Evolutionary conservation across 768 basidiomycete genomes (phyloP), one percentile per base, ranked within the genome.

Genomic region (Collybia nuda): DNA sequence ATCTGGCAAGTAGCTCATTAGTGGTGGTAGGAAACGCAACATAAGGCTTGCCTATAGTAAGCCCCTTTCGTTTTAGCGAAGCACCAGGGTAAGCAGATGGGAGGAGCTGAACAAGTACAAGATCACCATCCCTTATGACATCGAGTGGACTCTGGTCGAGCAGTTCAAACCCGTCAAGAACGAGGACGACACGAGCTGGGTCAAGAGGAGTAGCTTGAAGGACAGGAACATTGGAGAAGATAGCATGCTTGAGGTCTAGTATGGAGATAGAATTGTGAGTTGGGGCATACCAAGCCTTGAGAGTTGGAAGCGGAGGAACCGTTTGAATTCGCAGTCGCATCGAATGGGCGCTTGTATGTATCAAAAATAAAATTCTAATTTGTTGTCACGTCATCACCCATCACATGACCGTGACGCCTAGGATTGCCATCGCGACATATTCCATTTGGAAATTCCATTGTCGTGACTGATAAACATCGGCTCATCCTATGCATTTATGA

Each of bases 241-340:
- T 55, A 17, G 62, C 59, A 24, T 54, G 49, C 53, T 78, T 81
- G 28, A 81, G 64, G 29, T 73, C 66, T 2, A 53, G 38, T 4
- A 78, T 64, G 7, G 37, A 38, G 18, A 8, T 1, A 38, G 35
- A 52, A 17, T 63, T 56, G 9, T 57, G 47, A 36, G 71, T 66
- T 23, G 74, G 69, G 17, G 70, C 65, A 54, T 80, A 80, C 83
- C 83, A 85, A 5, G 74, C 79, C 52, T 75, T 79, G 12, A 80
- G 52, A 19, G 62, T 67, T 1, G 78, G 77, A 12, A 85, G 67
- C 29, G 82, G 81, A 26, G 68, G 57, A 4, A 61, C 59, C 0
- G 78, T 72, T 50, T 76, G 77, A 48, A 85, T 67, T 55, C 75
- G 74, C 44, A 84, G 61, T 9, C 83, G 75, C 81, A 84, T 81